Evolutionary conservation across 2,329 filamentous ascomycete genomes (phyloP).

Genomic region (Fusarium siculi): DNA sequence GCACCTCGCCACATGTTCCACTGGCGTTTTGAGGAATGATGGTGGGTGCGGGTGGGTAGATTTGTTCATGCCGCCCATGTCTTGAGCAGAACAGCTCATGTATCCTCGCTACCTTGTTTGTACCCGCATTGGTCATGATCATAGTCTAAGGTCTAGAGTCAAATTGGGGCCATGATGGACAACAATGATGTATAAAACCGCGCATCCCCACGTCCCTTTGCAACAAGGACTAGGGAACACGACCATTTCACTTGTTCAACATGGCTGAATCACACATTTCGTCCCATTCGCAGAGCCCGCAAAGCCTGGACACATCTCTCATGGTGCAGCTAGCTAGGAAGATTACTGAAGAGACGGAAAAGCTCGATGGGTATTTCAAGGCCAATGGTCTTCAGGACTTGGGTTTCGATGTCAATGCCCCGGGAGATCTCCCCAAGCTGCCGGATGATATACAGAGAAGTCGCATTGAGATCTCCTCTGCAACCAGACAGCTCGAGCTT

Average conservation of each 20-base stretch:
- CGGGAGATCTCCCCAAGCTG: conserved; percentile 59
- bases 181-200: conserved; percentile 23
- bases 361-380: conserved; percentile 59
- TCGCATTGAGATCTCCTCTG: conserved; percentile 59
- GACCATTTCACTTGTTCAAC: background rate
- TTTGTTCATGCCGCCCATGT: conserved; percentile 2
- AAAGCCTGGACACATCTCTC: conserved; percentile 46
- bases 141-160: conserved; percentile 4
- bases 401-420: conserved; percentile 57
- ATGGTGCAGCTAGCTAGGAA: conserved; percentile 59
- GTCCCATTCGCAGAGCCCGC: conserved; percentile 48
- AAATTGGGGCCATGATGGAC: background rate
- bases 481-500: conserved; percentile 59
- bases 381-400: conserved; percentile 55
- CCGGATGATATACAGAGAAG: conserved; percentile 58
- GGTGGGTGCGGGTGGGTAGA: conserved; percentile 17
- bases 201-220: conserved; percentile 12
- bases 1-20: conserved; percentile 16
- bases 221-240: background rate
- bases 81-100: conserved; percentile 2
- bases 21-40: conserved; percentile 2
- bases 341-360: conserved; percentile 61
- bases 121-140: conserved; percentile 17
- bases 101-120: background rate
- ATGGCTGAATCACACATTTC: conserved; percentile 46